These are phyloP conservation scores for Phoma herbarum DNA, from an alignment of 2,329 filamentous ascomycete species.

Conservation along the genomic window DNA sequence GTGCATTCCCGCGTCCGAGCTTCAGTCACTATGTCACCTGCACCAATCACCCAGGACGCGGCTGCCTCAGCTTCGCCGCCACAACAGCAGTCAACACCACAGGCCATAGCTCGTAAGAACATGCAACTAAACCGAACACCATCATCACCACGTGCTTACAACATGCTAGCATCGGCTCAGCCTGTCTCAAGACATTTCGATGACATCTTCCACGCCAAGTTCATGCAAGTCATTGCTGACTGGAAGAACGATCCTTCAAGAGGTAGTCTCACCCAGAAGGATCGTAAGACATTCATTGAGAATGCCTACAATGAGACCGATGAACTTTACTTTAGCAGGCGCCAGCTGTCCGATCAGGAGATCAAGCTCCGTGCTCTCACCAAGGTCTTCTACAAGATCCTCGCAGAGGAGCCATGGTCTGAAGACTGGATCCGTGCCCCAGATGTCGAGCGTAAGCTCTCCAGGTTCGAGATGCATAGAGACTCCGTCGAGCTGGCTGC, in stretches of 20 bases:
- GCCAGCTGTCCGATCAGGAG: slow-evolving; percentile 41
- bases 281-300: slow-evolving; percentile 48
- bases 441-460: slow-evolving; percentile 51
- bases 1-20: slow-evolving; percentile 35
- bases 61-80: slow-evolving; percentile 35
- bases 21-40: slow-evolving; percentile 46
- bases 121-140: background rate
- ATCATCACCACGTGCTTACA: slow-evolving; percentile 15
- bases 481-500: slow-evolving; percentile 46
- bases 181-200: slow-evolving; percentile 41
- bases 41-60: slow-evolving; percentile 36
- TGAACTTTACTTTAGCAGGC: slow-evolving; percentile 39
- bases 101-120: slow-evolving; percentile 20
- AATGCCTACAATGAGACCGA: slow-evolving; percentile 44
- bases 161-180: slow-evolving; percentile 23
- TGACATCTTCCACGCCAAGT: slow-evolving; percentile 47
- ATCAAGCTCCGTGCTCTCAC: slow-evolving; percentile 49
- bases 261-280: slow-evolving; percentile 41
- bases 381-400: slow-evolving; percentile 49
- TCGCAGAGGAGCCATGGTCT: slow-evolving; percentile 51
- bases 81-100: slow-evolving; percentile 26
- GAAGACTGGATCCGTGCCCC: slow-evolving; percentile 50
- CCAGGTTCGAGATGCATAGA: slow-evolving; percentile 50
- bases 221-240: slow-evolving; percentile 45
- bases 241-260: slow-evolving; percentile 44